These are phyloP conservation scores for Colletotrichum liaoningense DNA, from an alignment of 2,329 filamentous ascomycete genomes.

Conservation along the genomic window DNA sequence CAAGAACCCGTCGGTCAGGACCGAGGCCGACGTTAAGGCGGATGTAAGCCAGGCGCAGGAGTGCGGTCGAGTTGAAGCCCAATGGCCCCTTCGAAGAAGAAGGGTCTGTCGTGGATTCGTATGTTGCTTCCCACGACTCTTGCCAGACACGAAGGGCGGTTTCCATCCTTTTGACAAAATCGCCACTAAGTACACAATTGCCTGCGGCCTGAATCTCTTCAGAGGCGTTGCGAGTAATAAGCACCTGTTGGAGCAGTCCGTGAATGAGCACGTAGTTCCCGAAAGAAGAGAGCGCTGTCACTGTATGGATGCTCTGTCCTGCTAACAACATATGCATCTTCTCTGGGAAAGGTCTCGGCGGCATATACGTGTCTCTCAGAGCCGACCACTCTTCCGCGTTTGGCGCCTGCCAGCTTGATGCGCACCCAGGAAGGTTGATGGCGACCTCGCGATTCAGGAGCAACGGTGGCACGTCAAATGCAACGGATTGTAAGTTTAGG, in stretches of 20 bases:
- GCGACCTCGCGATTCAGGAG: slow-evolving; percentile 66
- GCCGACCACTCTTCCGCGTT: slow-evolving; percentile 61
- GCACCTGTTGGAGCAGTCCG: slow-evolving; percentile 65
- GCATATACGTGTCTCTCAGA: slow-evolving; percentile 37
- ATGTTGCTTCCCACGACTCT: slow-evolving; percentile 61
- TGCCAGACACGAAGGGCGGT: slow-evolving; percentile 62
- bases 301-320: slow-evolving; percentile 21
- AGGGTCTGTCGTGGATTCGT: slow-evolving; percentile 65
- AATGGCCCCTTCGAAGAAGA: slow-evolving; percentile 63
- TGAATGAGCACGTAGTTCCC: slow-evolving; percentile 66
- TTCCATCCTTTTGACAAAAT: slow-evolving; percentile 46
- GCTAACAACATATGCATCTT: slow-evolving; percentile 45
- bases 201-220: no score
- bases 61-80: slow-evolving; percentile 55
- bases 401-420: slow-evolving; percentile 65
- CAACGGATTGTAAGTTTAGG: slow-evolving; percentile 70
- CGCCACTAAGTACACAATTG: no score
- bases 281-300: slow-evolving; percentile 55
- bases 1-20: slow-evolving; percentile 54
- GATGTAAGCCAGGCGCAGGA: slow-evolving; percentile 44
- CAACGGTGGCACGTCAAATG: slow-evolving; percentile 70
- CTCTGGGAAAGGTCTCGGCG: slow-evolving; percentile 43
- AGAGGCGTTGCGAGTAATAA: slow-evolving; percentile 55
- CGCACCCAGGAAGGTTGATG: slow-evolving; percentile 64
- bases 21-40: slow-evolving; percentile 37